phyloP scores from a whole-genome alignment of 345 rosid species.

The Cochlearia excelsa region DNA sequence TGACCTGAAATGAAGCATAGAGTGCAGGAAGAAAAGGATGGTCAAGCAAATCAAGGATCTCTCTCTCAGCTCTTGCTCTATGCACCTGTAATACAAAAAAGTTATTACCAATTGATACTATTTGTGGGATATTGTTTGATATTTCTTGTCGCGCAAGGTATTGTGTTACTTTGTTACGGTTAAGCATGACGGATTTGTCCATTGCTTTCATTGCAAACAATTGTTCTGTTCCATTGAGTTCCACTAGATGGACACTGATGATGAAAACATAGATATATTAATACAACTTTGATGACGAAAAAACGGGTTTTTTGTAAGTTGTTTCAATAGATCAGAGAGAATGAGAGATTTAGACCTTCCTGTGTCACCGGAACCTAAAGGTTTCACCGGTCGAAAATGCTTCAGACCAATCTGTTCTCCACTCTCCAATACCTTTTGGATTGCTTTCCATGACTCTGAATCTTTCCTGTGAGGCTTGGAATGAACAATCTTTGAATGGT shows the following conservation, averaged over 20 bases:
- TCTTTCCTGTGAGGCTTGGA: constrained; percentile 92
- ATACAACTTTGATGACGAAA: background rate
- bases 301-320: background rate
- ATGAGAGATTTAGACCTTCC: constrained; percentile 58
- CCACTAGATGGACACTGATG: constrained; percentile 86
- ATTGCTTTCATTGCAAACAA: constrained; percentile 93
- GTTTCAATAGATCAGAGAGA: constrained; percentile 3
- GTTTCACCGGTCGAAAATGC: constrained; percentile 83
- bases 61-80: constrained; percentile 96
- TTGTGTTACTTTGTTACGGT: constrained; percentile 72
- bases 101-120: background rate
- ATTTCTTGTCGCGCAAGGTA: constrained; percentile 16
- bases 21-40: constrained; percentile 98
- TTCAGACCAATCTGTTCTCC: constrained; percentile 74
- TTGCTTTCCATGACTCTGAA: constrained; percentile 67
- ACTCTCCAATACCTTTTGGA: constrained; percentile 63
- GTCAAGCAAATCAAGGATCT: constrained; percentile 89
- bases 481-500: constrained; percentile 70
- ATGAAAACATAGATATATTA: background rate
- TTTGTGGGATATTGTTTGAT: background rate
- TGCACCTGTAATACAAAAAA: constrained; percentile 69
- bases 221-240: constrained; percentile 65
- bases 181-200: constrained; percentile 90
- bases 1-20: constrained; percentile 96
- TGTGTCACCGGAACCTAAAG: constrained; percentile 96